Conservation (phyloP, 108 stramenopile species). For the Pelagomonas calceolata region DNA sequence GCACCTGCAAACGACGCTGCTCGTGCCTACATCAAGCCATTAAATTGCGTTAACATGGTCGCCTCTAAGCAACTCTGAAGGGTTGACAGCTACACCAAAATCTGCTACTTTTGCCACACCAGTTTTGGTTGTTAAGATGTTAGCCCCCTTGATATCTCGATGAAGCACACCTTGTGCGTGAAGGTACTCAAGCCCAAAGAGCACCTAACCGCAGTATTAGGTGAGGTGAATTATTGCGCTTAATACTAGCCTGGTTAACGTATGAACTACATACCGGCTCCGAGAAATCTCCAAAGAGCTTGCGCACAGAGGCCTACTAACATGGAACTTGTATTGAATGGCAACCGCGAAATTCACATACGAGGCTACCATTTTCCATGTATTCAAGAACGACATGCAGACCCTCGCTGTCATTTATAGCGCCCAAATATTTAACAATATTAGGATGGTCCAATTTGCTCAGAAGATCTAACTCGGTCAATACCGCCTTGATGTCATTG, state of each 20-base stretch:
- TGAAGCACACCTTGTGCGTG: constrained; percentile 53
- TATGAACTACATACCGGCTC: constrained; percentile 22
- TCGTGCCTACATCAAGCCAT: too few relatives aligned
- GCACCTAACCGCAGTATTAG: constrained; percentile 11
- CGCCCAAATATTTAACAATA: constrained; percentile 51
- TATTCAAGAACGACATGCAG: constrained; percentile 48
- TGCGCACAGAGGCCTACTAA: constrained; percentile 6
- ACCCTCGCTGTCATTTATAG: constrained; percentile 8
- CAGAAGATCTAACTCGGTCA: constrained; percentile 37
- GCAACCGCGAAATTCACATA: too few relatives aligned
- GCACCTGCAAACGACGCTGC: not conserved
- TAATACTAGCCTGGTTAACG: not conserved
- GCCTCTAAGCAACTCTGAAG: too few relatives aligned
- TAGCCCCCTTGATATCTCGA: constrained; percentile 52
- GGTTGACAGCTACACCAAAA: constrained; percentile 37
- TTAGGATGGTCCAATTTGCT: constrained; percentile 49
- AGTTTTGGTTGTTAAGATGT: constrained; percentile 39
- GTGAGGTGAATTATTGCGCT: not conserved
- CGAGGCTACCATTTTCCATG: constrained; percentile 30
- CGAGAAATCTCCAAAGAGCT: constrained; percentile 38
- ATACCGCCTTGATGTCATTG: not conserved
- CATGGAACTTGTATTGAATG: too few relatives aligned
- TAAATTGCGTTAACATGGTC: too few relatives aligned
- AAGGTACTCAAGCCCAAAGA: constrained; percentile 39
- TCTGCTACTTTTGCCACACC: constrained; percentile 35